Base-by-base conservation (phyloP, 495 filamentous ascomycete genomes). In the Cercophora sp. region DNA sequence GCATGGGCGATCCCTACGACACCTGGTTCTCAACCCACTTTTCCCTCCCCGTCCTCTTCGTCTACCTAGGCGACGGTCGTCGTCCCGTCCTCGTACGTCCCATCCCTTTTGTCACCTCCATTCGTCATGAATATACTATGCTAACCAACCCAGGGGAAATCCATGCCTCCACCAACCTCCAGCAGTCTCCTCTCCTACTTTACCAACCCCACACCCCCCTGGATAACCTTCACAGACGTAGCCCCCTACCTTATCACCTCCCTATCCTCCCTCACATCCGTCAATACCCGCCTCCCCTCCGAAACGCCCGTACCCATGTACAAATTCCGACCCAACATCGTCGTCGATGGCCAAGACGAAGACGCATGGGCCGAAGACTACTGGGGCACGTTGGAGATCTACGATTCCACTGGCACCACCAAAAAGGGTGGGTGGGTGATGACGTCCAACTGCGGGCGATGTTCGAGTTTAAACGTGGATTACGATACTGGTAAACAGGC, bases 321-420 rank as follows among this genome's bases (percentile, higher is more conserved):
- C 9, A 93, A 91, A 62, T 91, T 95, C 68, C 80, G 92, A 23
- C 86, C 90, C 0, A 96, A 96, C 59, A 81, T 96, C 34, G 83
- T 96, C 6, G 66, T 96, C 6, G 76, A 79, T 8, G 85, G 63
- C 6, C 72, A 77, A 2, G 85, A 60, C 4, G 66, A 68, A 25
- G 58, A 60, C 8, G 75, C 83, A 0, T 97, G 80, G 67, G 91
- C 90, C 16, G 91, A 97, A 60, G 92, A 96, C 56, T 93, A 80
- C 63, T 97, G 91, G 91, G 82, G 73, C 8, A 84, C 86, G 60
- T 61, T 89, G 24, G 53, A 55, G 2, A 58, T 89, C 20, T 43
- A 34, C 18, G n/a, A n/a, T n/a, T n/a, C n/a, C n/a, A 43, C 42
- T n/a, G 53, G 55, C 15, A 47, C 34, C 18, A 51, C 16, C 18